phyloP scores from a whole-genome alignment of 2,329 filamentous ascomycete genomes.

The Colletotrichum endophyticum region DNA sequence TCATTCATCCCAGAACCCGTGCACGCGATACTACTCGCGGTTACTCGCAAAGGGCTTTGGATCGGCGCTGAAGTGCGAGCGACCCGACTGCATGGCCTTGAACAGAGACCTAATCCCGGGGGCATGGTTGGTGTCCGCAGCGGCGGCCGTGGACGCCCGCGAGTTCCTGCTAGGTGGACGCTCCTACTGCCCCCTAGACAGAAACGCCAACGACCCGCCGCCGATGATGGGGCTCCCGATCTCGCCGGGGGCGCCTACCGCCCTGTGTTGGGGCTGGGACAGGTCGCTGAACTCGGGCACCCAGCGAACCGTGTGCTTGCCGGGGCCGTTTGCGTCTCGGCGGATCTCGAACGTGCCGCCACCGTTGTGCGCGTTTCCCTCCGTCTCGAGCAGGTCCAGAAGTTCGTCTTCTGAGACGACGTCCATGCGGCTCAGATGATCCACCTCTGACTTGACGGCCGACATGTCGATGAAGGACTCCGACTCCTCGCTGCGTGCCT shows the following conservation, averaged over 20 bases:
- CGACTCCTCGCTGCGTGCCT: conserved; percentile 42
- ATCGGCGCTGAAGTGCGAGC: neutral
- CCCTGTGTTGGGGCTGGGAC: conserved; percentile 42
- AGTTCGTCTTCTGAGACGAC: conserved; percentile 68
- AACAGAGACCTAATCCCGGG: neutral
- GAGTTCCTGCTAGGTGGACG: neutral
- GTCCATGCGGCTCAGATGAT: conserved; percentile 16
- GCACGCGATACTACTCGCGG: neutral
- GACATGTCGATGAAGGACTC: conserved; percentile 75
- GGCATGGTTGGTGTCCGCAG: neutral
- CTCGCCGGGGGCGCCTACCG: conserved; percentile 66
- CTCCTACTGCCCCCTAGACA: conserved; percentile 17
- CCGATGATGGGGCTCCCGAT: conserved; percentile 70
- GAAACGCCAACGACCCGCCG: conserved; percentile 34
- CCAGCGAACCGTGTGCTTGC: conserved; percentile 55
- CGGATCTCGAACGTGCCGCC: conserved; percentile 84
- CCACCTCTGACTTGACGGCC: conserved; percentile 65
- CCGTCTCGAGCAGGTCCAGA: conserved; percentile 86
- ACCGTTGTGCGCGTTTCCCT: conserved; percentile 85
- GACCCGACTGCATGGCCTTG: conserved; percentile 1
- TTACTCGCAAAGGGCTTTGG: neutral
- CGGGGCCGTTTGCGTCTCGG: conserved; percentile 46
- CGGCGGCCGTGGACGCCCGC: neutral
- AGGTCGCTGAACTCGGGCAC: conserved; percentile 55
- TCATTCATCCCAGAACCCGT: neutral